Percentiles rank a stretch among this genome's conserved stretches.
These are phyloP conservation scores for Flaveria robusta DNA, from an alignment of 129 eudicot genomes.

Conservation along the genomic window DNA sequence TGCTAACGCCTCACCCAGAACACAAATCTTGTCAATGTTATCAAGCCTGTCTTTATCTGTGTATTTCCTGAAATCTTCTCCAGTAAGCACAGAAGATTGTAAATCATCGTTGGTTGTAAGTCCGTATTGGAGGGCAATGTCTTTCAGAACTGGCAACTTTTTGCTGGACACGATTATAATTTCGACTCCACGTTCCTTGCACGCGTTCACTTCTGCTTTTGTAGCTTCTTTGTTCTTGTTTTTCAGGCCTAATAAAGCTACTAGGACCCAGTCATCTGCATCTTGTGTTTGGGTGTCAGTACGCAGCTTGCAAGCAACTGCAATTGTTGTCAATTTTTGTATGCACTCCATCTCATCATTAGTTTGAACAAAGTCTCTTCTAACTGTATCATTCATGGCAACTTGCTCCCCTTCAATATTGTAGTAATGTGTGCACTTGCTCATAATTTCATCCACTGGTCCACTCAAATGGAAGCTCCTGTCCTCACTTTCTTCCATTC, in stretches of 20 bases:
- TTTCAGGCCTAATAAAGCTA: conserved; percentile 38
- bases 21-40: conserved; percentile 26
- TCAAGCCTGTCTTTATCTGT: conserved; percentile 27
- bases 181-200: conserved; percentile 20
- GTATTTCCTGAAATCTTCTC: conserved; percentile 35
- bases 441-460: conserved; percentile 20
- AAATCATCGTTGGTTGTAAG: conserved; percentile 1
- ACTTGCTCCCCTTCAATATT: conserved; percentile 25
- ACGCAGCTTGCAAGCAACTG: conserved; percentile 31
- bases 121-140: conserved; percentile 14
- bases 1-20: conserved; percentile 41
- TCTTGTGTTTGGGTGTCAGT: neutral
- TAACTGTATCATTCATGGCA: conserved; percentile 16
- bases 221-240: conserved; percentile 12
- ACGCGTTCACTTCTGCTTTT: conserved; percentile 19
- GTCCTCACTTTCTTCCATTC: neutral
- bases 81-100: conserved; percentile 21
- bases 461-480: conserved; percentile 14
- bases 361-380: neutral
- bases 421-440: conserved; percentile 39
- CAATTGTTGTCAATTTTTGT: conserved; percentile 21
- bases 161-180: conserved; percentile 32
- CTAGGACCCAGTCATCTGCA: conserved; percentile 19
- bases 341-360: neutral
- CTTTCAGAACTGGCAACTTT: conserved; percentile 19